These are phyloP conservation scores for Ogataea populi-albae DNA, from an alignment of 805 yeast genomes.

Conservation along the genomic window DNA sequence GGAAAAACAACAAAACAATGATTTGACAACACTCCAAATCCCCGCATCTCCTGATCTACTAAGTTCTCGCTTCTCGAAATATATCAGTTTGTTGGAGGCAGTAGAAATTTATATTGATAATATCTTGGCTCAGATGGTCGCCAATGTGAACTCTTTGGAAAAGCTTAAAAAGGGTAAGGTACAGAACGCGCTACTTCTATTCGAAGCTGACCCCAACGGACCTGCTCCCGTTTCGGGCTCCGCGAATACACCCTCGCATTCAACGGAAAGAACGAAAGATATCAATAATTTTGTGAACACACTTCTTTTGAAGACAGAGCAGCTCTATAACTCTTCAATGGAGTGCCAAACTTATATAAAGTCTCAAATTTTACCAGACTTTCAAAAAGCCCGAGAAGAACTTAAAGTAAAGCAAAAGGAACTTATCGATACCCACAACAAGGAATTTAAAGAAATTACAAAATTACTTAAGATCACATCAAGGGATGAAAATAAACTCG, in stretches of 20 bases:
- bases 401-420: conserved; percentile 42
- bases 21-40: conserved; percentile 11
- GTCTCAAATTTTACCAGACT: conserved; percentile 39
- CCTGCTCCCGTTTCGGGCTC: conserved; percentile 26
- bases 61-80: conserved; percentile 28
- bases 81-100: conserved; percentile 22
- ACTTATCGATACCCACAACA: conserved; percentile 33
- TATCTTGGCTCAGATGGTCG: conserved; percentile 22
- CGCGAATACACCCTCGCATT: no score
- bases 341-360: conserved; percentile 40
- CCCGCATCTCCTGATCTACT: conserved; percentile 31
- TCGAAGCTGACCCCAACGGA: conserved; percentile 28
- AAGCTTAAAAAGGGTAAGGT: conserved; percentile 21
- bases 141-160: conserved; percentile 25
- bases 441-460: conserved; percentile 40
- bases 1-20: no score
- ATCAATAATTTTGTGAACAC: conserved; percentile 30
- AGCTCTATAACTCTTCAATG: conserved; percentile 31
- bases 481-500: conserved; percentile 27
- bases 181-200: conserved; percentile 26
- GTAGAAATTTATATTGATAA: conserved; percentile 27
- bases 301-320: conserved; percentile 29
- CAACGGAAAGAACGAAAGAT: conserved; percentile 11
- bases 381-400: conserved; percentile 39
- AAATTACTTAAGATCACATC: conserved; percentile 33